Evolutionary conservation across 2,329 filamentous ascomycete species (phyloP).

Genomic region (Ophiostoma montium): DNA sequence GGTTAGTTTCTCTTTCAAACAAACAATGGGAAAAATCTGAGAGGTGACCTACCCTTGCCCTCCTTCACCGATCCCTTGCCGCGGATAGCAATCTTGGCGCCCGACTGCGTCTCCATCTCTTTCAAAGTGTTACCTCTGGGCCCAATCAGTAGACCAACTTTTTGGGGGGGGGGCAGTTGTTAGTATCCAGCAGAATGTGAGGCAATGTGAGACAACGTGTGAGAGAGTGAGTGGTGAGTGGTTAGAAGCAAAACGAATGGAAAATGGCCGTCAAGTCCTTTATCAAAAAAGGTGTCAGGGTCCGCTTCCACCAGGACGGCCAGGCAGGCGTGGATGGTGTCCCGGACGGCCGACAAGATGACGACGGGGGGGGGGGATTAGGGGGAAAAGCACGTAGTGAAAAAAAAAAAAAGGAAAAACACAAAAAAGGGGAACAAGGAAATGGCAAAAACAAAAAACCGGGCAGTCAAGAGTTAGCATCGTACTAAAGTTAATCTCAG

Average conservation of each 20-base stretch:
- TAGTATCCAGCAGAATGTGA: constrained; percentile 46
- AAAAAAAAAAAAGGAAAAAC: constrained; percentile 12
- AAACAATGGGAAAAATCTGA: background rate
- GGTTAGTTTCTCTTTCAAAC: background rate
- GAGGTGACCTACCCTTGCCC: constrained; percentile 52
- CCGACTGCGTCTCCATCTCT: constrained; percentile 97
- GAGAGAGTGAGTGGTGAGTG: background rate
- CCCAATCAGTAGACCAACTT: constrained; percentile 99
- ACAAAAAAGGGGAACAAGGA: constrained; percentile 19
- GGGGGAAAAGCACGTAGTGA: background rate
- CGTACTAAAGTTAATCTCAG: constrained; percentile 99
- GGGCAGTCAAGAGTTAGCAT: too few species aligned
- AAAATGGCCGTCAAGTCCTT: too few species aligned
- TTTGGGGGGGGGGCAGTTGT: constrained; percentile 74
- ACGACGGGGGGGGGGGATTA: constrained; percentile 4
- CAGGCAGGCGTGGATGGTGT: too few species aligned
- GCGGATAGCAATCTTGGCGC: constrained; percentile 97
- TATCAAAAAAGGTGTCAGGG: too few species aligned
- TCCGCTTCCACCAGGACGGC: too few species aligned
- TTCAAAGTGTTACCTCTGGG: constrained; percentile 99
- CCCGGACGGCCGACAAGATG: too few species aligned
- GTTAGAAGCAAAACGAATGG: too few species aligned
- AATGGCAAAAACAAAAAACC: constrained; percentile 57
- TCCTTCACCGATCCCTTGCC: constrained; percentile 99
- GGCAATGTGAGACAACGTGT: background rate